Evolutionary conservation across 1,284 basidiomycete species (phyloP), one percentile per base, ranked within the genome.

Genomic region (Sanghuangporus sanghuang): DNA sequence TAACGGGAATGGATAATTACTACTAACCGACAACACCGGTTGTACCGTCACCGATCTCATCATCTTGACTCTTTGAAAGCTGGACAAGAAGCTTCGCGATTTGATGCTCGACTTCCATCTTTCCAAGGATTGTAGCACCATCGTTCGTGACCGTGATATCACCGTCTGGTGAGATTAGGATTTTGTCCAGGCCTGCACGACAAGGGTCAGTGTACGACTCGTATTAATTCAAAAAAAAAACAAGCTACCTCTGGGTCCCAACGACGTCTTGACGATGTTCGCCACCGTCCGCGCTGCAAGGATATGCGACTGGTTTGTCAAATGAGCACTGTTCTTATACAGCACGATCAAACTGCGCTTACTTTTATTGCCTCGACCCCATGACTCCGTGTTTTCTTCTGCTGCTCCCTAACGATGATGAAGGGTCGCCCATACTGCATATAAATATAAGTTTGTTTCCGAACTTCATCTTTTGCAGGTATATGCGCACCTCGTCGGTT

Each of bases 121-220:
- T 93, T 50, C 91, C 85, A 57, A 98, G 81, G 68, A 98, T 98
- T 21, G 95, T 98, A 12, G 96, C 96, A 57, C 96, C 96, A 78
- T 99, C 96, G 77, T 99, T 99, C 21, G 96, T 98, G 53, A 99
- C 96, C 56, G 95, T 98, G 71, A 99, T 99, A 72, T 99, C 96
- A 57, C 96, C 96, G 79, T 99, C 96, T 35, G 96, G 90, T 48
- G 94, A 96, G 73, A 99, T 98, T 73, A 99, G 85, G 75, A 99
- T 98, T 86, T 99, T 99, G 84, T 99, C 97, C 64, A 99, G 85
- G 56, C 96, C 96, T 93, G 68, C 35, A 23, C 56, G 63, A 57
- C 59, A 44, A 46, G 57, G 54, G 57, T 57, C 38, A 60, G 27
- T 32, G 12, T 6, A 11, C 21, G 58, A 57, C 11, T 7, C 14